Percentiles rank a stretch among this genome's conserved stretches.
Evolutionary conservation across 2,329 filamentous ascomycete species (phyloP).

Genomic region (Aureobasidium mangrovei): DNA sequence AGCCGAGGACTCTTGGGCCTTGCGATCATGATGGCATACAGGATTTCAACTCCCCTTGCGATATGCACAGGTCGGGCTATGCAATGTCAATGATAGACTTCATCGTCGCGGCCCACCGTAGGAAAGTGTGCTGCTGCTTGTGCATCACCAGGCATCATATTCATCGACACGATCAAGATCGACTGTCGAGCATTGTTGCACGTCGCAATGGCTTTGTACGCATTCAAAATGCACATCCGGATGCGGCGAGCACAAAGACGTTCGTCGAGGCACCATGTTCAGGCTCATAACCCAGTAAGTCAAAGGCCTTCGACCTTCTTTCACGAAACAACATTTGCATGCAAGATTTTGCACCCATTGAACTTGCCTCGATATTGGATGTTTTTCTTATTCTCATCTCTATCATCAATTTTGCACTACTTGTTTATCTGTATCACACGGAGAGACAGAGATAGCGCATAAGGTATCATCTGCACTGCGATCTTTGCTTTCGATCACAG

Average conservation of each 20-base stretch:
- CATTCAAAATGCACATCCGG: slow-evolving; percentile 10
- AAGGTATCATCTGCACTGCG: neutral
- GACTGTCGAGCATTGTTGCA: no score
- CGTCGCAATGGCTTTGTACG: slow-evolving; percentile 1
- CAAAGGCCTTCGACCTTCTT: slow-evolving; percentile 1
- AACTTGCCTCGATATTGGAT: neutral
- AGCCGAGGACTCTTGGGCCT: no score
- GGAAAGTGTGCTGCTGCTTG: no score
- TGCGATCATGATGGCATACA: no score
- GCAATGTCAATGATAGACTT: no score
- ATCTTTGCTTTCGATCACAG: neutral
- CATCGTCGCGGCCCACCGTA: no score
- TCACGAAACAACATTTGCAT: neutral
- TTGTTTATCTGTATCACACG: neutral
- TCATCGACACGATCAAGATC: no score
- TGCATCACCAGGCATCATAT: no score
- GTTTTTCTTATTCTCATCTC: neutral
- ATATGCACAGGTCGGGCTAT: no score
- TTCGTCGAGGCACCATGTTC: slow-evolving; percentile 6
- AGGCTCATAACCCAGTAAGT: neutral
- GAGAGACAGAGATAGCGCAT: neutral
- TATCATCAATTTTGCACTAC: neutral
- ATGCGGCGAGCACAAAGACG: neutral
- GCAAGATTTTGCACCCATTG: neutral
- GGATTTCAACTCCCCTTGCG: no score